phyloP scores from a whole-genome alignment of 345 rosid species.

The Salix koriyanagi region DNA sequence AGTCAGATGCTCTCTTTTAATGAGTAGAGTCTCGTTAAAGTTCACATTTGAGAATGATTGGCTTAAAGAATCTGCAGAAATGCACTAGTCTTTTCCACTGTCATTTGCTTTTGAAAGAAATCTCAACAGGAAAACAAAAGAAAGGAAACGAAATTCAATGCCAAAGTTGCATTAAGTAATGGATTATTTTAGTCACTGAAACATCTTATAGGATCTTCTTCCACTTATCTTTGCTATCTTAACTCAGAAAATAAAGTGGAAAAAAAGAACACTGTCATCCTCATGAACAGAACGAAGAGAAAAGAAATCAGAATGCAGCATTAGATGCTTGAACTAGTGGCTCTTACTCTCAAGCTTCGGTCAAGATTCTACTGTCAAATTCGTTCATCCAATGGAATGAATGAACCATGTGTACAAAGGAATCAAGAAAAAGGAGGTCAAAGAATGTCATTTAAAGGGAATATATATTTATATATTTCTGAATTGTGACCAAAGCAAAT shows the following conservation, averaged over 20 bases:
- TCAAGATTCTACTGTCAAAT: conserved; percentile 34
- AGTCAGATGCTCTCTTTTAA: conserved; percentile 3
- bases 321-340: conserved; percentile 44
- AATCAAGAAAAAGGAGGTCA: conserved; percentile 21
- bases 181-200: not conserved
- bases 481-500: conserved; percentile 11
- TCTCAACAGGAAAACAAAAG: not conserved
- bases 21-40: not conserved
- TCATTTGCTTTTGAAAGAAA: not conserved
- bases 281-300: conserved; percentile 16
- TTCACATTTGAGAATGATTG: conserved; percentile 18
- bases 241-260: conserved; percentile 7
- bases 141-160: not conserved
- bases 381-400: conserved; percentile 26
- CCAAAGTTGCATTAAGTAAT: not conserved
- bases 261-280: conserved; percentile 5
- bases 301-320: conserved; percentile 27
- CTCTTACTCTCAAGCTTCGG: conserved; percentile 14
- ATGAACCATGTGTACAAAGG: conserved; percentile 6
- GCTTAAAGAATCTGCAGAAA: not conserved
- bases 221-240: not conserved
- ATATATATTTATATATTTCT: not conserved
- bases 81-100: not conserved
- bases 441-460: not conserved
- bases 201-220: not conserved